Evolutionary conservation across 176 grass and related monocot species (phyloP), one percentile per base, ranked within the genome.

Genomic region (Tillandsia fasciculata): DNA sequence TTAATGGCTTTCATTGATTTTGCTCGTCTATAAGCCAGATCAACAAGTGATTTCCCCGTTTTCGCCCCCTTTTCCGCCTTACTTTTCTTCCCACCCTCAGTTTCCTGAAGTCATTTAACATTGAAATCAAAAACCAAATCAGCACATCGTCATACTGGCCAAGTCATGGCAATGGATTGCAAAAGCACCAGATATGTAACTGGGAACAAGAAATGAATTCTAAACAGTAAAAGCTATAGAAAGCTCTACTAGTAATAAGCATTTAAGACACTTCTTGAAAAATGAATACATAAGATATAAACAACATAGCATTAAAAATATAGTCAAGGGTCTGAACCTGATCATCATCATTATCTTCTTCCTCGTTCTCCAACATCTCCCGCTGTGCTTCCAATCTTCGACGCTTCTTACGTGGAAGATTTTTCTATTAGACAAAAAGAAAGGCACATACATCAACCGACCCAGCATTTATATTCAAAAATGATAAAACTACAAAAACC

Each of bases 381-480:
- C 84, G 75, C 9, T 77, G 69, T 33, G 93, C 89, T 70, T 97
- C 93, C 63, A 97, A 77, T 72, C 72, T 87, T 77, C 93, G 79
- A 49, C 89, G 83, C 76, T 90, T 90, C 78, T 87, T 92, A 61
- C 93, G 88, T 78, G 89, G 93, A 67, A 92, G 75, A 82, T 85
- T 87, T 85, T 92, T 97, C 88, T 96, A 79, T 79, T 66, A 50
- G 84, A 70, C 42, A 82, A 49, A 70, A 11, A 58, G 12, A 84
- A 57, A 13, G 64, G 12, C 13, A 80, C 22, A 70, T 49, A 69
- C 14, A 51, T 80, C 14, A 83, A 80, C 1, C 50, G 58, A 51
- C 24, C 24, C 24, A 24, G 24, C 24, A 24, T 74, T 28, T 78
- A 74, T 69, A 68, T 12, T 28, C 69, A 20, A 29, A 48, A n/a